phyloP scores from a whole-genome alignment of 257 asterid genomes.

The Paraleonurus japonicus region DNA sequence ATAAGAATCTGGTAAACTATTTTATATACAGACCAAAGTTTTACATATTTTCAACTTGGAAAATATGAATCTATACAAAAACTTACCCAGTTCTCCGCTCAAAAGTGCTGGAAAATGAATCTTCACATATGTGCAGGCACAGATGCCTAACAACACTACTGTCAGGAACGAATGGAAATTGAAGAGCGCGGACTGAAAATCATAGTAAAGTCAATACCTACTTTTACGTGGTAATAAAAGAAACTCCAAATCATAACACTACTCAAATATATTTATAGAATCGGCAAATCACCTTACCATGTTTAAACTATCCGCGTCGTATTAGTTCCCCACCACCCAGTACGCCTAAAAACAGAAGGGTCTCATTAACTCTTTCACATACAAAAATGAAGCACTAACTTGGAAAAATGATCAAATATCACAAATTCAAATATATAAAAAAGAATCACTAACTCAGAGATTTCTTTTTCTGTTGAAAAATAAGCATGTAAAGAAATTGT shows the following conservation, averaged over 20 bases:
- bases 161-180: constrained; percentile 92
- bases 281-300: constrained; percentile 35
- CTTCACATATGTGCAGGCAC: constrained; percentile 90
- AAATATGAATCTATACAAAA: background rate
- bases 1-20: background rate
- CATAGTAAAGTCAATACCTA: constrained; percentile 28
- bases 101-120: constrained; percentile 84
- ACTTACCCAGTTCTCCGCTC: constrained; percentile 90
- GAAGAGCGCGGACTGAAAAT: constrained; percentile 77
- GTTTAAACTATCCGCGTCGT: constrained; percentile 13
- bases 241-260: background rate
- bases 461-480: background rate
- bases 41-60: background rate
- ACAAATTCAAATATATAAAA: background rate
- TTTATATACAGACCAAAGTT: background rate
- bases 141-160: constrained; percentile 81
- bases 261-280: background rate
- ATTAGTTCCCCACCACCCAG: constrained; percentile 19
- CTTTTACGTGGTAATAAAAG: background rate
- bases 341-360: constrained; percentile 18
- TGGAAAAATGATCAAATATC: background rate
- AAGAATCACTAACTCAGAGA: background rate
- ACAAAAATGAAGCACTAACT: constrained; percentile 6
- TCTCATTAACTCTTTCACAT: background rate
- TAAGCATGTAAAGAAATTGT: background rate